A percentile compares a stretch with the other conserved stretches of the same genome.
These are phyloP conservation scores for Venturia pyrina DNA, from an alignment of 2,329 filamentous ascomycete genomes.

Conservation along the genomic window DNA sequence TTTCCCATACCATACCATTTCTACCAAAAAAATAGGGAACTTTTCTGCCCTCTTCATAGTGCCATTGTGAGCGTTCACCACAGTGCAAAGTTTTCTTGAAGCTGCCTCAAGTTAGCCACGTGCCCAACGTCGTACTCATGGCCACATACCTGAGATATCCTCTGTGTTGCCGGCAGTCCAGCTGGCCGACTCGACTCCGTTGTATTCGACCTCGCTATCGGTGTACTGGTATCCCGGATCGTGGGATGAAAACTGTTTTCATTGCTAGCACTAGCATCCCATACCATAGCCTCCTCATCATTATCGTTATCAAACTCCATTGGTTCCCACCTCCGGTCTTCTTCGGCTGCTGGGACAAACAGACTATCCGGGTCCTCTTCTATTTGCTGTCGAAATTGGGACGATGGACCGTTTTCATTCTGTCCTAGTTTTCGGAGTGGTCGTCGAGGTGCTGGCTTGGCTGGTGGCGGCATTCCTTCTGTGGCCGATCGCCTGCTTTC, in stretches of 20 bases:
- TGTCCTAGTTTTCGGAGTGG: constrained; percentile 19
- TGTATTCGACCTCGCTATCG: constrained; percentile 19
- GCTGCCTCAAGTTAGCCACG: background rate
- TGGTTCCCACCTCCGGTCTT: constrained; percentile 64
- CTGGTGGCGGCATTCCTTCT: constrained; percentile 34
- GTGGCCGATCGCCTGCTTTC: constrained; percentile 16
- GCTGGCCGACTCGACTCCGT: constrained; percentile 20
- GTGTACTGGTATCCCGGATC: constrained; percentile 30
- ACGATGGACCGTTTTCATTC: constrained; percentile 20
- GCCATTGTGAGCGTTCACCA: background rate
- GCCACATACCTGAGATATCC: constrained; percentile 51
- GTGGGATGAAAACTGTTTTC: constrained; percentile 31
- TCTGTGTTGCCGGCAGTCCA: constrained; percentile 61
- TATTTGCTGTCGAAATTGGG: constrained; percentile 14
- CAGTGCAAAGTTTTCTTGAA: background rate
- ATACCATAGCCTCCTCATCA: constrained; percentile 60
- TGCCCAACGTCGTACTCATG: background rate
- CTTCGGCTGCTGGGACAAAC: constrained; percentile 58
- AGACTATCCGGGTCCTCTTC: constrained; percentile 56
- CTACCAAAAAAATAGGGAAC: background rate
- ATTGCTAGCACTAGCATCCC: constrained; percentile 59
- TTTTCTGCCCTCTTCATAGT: background rate
- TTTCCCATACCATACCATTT: too few species aligned
- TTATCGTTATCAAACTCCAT: constrained; percentile 51
- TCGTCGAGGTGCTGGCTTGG: constrained; percentile 23